A percentile compares a stretch with the other conserved stretches of the same genome.
Conservation (phyloP, 164 flowering plant genomes). For the Vitis cinerea region DNA sequence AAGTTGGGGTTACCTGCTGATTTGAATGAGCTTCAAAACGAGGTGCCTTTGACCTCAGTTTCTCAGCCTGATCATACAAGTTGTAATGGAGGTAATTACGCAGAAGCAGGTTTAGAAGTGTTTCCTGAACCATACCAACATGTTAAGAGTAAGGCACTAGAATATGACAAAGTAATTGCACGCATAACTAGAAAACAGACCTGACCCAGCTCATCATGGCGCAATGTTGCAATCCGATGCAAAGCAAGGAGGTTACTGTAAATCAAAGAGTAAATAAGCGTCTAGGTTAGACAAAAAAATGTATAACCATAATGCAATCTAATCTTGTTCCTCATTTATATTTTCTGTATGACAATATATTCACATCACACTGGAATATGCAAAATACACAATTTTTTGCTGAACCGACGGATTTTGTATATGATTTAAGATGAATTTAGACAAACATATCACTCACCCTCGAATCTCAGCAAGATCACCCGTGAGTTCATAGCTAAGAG, state of each 20-base stretch:
- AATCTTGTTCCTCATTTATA: too few species aligned
- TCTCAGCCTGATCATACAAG: constrained; percentile 95
- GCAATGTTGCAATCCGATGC: constrained; percentile 91
- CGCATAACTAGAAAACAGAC: constrained; percentile 33
- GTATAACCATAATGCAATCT: too few species aligned
- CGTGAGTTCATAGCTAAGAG: constrained; percentile 83
- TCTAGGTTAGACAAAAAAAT: constrained; percentile 5
- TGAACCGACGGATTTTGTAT: too few species aligned
- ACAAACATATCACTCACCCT: constrained; percentile 49
- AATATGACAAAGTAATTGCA: background rate
- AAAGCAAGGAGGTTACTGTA: constrained; percentile 78
- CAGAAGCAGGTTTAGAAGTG: constrained; percentile 75
- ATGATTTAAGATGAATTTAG: too few species aligned
- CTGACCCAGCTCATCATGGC: constrained; percentile 98
- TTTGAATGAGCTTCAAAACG: constrained; percentile 96
- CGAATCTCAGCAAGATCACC: constrained; percentile 95
- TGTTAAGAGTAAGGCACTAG: constrained; percentile 1
- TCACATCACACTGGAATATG: too few species aligned
- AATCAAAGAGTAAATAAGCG: background rate
- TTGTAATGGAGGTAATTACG: constrained; percentile 96
- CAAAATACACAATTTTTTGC: too few species aligned
- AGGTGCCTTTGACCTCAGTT: constrained; percentile 92
- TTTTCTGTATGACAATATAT: too few species aligned
- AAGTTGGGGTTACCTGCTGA: constrained; percentile 60
- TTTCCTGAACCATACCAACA: constrained; percentile 55